These are phyloP conservation scores for Gaultheria prostrata DNA, from an alignment of 148 eudicot genomes.

Conservation along the genomic window DNA sequence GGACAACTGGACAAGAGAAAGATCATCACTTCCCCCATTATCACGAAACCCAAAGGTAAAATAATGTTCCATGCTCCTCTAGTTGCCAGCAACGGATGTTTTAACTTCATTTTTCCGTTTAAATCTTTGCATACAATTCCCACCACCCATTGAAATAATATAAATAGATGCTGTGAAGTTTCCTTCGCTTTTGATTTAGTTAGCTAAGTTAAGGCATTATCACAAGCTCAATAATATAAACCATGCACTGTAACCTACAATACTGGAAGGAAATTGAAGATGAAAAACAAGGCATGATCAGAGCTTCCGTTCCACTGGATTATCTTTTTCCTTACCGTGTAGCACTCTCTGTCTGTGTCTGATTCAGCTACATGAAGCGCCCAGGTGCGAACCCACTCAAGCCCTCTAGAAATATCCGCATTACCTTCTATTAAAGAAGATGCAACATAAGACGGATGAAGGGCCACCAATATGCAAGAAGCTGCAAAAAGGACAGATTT, in stretches of 20 bases:
- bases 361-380: constrained; percentile 80
- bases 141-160: not conserved
- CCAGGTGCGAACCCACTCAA: constrained; percentile 90
- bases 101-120: not conserved
- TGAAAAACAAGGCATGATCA: not conserved
- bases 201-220: not conserved
- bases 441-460: constrained; percentile 89
- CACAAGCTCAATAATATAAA: not conserved
- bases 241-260: constrained; percentile 5
- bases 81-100: not conserved
- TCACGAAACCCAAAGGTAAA: not conserved
- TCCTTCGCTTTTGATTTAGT: not conserved
- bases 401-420: constrained; percentile 66
- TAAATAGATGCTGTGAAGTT: not conserved
- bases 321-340: constrained; percentile 50
- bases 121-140: not conserved
- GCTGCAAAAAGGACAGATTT: constrained; percentile 86
- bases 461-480: constrained; percentile 69
- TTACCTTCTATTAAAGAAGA: constrained; percentile 71
- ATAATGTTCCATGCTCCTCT: not conserved
- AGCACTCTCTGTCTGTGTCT: constrained; percentile 85
- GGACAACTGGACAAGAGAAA: not conserved
- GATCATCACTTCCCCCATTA: not conserved
- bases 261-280: not conserved
- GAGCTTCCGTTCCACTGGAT: not conserved